Base-by-base conservation (phyloP, 1,284 basidiomycete genomes). In the Marasmius oreades region DNA sequence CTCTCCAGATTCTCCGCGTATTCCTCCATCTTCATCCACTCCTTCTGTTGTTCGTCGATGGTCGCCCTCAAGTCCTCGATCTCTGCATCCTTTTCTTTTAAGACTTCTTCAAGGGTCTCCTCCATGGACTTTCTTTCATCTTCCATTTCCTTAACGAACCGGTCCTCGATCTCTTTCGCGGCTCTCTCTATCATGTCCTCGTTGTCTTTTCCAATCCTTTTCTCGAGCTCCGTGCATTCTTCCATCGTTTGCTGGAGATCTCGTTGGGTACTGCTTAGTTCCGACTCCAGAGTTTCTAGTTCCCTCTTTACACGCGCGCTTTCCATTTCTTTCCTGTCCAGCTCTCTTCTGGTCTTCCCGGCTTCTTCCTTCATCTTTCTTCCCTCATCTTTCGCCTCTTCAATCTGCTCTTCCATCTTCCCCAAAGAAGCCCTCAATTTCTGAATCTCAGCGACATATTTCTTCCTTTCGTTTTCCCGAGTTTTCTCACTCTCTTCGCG, bases 401-500 rank as follows among this genome's bases (percentile, higher is more conserved):
- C 52, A 5, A 24, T 26, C 52, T 34, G 22, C 39, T 24, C 55
- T 51, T 48, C 53, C 24, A 20, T 18, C 26, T 33, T 50, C 5
- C n/a, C 26, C 8, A 16, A 50, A 12, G 24, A 26, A 12, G 24
- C 47, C 7, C 18, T 31, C 24, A 33, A 12, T 7, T 28, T 18
- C 47, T 50, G 24, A 57, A 59, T 46, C 55, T 45, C 22, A 46
- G 33, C 34, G 52, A 36, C 24, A 39, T 34, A 85, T 58, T 83
- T 80, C 56, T 80, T 76, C 8, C 75, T 73, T 51, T 72, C 68
- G 42, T 76, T 75, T 1, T 63, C 67, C 7, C 77, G 71, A 55
- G 86, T 79, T 1, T 72, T 70, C 53, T 89, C 87, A 60, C 79
- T 81, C 63, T 82, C 79, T 58, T 84, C 80, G 16, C 78, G 67